Evolutionary conservation across 257 asterid species (phyloP), one percentile per base, ranked within the genome.

Genomic region (Scutellaria barbata): DNA sequence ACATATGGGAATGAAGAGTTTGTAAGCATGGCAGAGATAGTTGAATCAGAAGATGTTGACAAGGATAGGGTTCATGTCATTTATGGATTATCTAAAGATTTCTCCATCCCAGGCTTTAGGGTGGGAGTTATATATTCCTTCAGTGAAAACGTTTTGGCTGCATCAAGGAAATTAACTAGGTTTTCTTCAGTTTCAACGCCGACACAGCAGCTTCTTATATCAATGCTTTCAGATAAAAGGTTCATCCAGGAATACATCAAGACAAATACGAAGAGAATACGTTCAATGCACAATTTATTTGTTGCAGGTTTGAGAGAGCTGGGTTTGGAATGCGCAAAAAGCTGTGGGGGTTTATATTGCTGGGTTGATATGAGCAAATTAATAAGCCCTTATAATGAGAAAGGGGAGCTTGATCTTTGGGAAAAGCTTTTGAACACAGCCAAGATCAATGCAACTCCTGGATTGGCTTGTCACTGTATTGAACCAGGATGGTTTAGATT

Each of bases 401-500:
- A 89, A 74, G 98, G 98, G 73, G 99, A 94, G 92, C 89, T 89
- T 72, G 98, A 92, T 72, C 80, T 95, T 62, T 95, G 96, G 90
- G 90, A 92, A 8, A 95, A 87, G 85, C 86, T 95, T 46, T 78
- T 89, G 63, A 83, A 69, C 78, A 59, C 61, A 53, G 97, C 93
- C 50, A 95, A 92, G 84, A 80, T 89, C 53, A 92, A 88, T 56
- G 95, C 81, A 8, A 88, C 95, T 54, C 96, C 99, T 63, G 99
- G 97, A 35, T 89, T 96, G 0, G 92, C 99, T 57, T 95, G 99
- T 76, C 99, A 95, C 63, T 95, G 98, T 76, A 88, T 92, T 40
- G 99, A 95, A 77, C 94, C 98, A 69, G 99, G 95, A 81, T 95
- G 99, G 99, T 95, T 95, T 75, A 81, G 99, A 71, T 76, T 87